phyloP scores from a whole-genome alignment of 495 filamentous ascomycete genomes.

The Trichocladium antarcticum region DNA sequence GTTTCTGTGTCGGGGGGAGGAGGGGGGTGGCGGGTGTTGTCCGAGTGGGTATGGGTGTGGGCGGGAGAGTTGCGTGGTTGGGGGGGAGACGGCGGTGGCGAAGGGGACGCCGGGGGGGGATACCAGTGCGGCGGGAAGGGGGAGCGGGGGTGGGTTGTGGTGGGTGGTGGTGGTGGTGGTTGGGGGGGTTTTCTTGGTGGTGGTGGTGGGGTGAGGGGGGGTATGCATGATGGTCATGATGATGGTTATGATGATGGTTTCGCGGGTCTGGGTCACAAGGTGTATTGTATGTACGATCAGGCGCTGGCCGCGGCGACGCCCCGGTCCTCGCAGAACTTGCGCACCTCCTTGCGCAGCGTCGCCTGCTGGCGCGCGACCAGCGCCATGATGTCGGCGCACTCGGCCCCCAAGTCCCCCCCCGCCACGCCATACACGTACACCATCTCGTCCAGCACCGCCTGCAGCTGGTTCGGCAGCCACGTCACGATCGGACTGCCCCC shows the following conservation, averaged over 20 bases:
- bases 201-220: not conserved
- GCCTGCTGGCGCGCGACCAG: conserved; percentile 54
- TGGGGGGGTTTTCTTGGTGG: not conserved
- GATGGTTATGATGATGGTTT: too few species aligned
- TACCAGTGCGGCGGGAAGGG: not conserved
- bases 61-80: conserved; percentile 50
- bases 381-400: conserved; percentile 55
- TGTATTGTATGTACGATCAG: too few species aligned
- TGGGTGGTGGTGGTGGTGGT: not conserved
- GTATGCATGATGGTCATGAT: too few species aligned
- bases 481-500: conserved; percentile 87
- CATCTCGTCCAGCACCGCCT: conserved; percentile 69
- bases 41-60: conserved; percentile 65
- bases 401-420: conserved; percentile 28
- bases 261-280: too few species aligned
- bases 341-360: conserved; percentile 66
- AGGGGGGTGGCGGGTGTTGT: conserved; percentile 61
- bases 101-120: conserved; percentile 41
- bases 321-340: conserved; percentile 65
- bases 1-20: conserved; percentile 51
- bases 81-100: conserved; percentile 39
- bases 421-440: conserved; percentile 44
- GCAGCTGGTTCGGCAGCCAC: conserved; percentile 78
- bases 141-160: not conserved
- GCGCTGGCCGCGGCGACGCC: conserved; percentile 33